Conservation (phyloP, 2,329 filamentous ascomycete species). For the Venturia nashicola region DNA sequence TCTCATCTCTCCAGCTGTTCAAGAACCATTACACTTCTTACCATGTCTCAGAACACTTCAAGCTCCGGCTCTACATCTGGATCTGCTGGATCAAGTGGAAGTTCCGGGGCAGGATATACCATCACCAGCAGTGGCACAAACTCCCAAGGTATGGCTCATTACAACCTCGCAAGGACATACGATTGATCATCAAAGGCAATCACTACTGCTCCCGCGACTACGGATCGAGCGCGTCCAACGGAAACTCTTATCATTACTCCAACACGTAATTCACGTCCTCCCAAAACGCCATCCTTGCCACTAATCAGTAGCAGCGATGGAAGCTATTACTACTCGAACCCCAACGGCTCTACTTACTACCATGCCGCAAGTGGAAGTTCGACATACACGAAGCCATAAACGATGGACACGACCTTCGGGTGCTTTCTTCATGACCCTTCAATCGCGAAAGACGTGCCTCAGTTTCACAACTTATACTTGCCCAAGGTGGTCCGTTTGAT, state of each 20-base stretch:
- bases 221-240: constrained; percentile 21
- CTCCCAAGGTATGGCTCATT: constrained; percentile 17
- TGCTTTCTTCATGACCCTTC: background rate
- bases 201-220: constrained; percentile 28
- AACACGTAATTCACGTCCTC: constrained; percentile 15
- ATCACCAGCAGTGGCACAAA: constrained; percentile 28
- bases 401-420: too few relatives aligned
- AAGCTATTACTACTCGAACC: constrained; percentile 26
- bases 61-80: background rate
- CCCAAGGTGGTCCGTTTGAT: too few relatives aligned
- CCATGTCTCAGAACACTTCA: background rate
- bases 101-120: constrained; percentile 20
- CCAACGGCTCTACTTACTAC: constrained; percentile 27
- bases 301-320: background rate
- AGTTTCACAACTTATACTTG: too few relatives aligned
- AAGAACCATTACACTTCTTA: background rate
- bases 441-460: too few relatives aligned
- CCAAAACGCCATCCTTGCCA: background rate
- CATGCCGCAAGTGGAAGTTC: constrained; percentile 18
- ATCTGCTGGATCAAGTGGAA: background rate
- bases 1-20: background rate
- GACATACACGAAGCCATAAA: background rate
- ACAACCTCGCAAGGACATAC: background rate
- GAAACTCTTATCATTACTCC: constrained; percentile 29
- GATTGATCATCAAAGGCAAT: constrained; percentile 20